phyloP scores from a whole-genome alignment of 345 rosid species.

The Psidium guajava region DNA sequence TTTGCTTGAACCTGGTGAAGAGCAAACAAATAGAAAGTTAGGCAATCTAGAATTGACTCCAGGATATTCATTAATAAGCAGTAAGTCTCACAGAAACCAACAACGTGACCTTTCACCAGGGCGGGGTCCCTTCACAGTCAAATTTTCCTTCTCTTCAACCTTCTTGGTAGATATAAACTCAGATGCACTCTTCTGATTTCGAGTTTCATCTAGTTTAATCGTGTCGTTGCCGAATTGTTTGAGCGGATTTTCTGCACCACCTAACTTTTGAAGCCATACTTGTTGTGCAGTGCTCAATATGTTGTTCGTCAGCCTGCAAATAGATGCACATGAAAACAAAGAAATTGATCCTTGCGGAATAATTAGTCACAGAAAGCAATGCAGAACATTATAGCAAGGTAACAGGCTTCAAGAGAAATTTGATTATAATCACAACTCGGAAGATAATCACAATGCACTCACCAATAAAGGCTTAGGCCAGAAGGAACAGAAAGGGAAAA shows the following conservation, averaged over 20 bases:
- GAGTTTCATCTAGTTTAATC: constrained; percentile 15
- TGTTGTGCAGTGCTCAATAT: constrained; percentile 81
- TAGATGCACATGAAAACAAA: constrained; percentile 1
- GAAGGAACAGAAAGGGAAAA: constrained; percentile 98
- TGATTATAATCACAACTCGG: not conserved
- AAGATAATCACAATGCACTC: constrained; percentile 10
- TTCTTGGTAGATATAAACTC: constrained; percentile 17
- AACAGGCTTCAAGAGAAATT: not conserved
- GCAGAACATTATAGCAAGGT: not conserved
- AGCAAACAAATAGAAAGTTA: not conserved
- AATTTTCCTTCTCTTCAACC: constrained; percentile 23
- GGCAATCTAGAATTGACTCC: not conserved
- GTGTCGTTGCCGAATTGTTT: constrained; percentile 29
- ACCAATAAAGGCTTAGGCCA: constrained; percentile 97
- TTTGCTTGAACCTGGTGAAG: constrained; percentile 51
- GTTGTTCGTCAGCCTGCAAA: constrained; percentile 83
- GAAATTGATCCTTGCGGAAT: not conserved
- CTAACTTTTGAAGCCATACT: constrained; percentile 89
- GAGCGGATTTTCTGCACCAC: constrained; percentile 57
- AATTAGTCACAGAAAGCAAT: not conserved
- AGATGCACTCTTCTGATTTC: constrained; percentile 27
- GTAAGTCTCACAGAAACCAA: not conserved
- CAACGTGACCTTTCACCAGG: constrained; percentile 66
- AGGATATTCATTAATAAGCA: not conserved
- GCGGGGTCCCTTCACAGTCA: constrained; percentile 40